A percentile compares a stretch with the other conserved stretches of the same genome.
These are phyloP conservation scores for Acacia melanoxylon DNA, from an alignment of 306 rosid species.

Conservation along the genomic window DNA sequence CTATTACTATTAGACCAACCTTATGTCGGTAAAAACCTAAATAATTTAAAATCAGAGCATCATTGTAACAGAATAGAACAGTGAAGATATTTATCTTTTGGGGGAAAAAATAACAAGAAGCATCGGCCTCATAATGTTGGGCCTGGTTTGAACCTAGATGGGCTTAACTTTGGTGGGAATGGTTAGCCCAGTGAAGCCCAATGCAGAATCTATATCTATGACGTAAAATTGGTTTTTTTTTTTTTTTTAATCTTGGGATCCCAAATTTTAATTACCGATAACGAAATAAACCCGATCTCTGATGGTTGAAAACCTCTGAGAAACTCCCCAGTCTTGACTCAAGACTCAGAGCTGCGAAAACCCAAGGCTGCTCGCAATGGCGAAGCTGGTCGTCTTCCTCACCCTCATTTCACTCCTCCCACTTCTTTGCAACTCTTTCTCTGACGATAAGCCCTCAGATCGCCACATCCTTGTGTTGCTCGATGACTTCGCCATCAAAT, in stretches of 20 bases:
- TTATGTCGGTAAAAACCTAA: no score
- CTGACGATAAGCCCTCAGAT: constrained; percentile 69
- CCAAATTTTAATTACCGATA: not conserved
- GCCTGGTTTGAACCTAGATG: not conserved
- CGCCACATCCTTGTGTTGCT: constrained; percentile 82
- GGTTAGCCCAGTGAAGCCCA: not conserved
- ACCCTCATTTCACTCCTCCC: constrained; percentile 59
- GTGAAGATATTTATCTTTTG: not conserved
- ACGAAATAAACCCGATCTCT: not conserved
- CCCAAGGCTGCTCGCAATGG: constrained; percentile 49
- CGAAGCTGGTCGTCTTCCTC: constrained; percentile 60
- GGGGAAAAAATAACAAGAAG: not conserved
- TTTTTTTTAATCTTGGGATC: no score
- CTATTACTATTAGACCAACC: no score
- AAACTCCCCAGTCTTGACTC: not conserved
- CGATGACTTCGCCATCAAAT: constrained; percentile 82
- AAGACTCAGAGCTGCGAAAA: constrained; percentile 13
- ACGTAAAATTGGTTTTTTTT: not conserved
- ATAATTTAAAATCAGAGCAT: no score
- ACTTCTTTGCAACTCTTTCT: constrained; percentile 63
- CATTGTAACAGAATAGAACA: no score
- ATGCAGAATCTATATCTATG: not conserved
- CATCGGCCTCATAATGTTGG: not conserved
- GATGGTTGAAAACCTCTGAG: constrained; percentile 17
- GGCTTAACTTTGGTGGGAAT: not conserved